Evolutionary conservation across 2,329 filamentous ascomycete species (phyloP), one percentile per base, ranked within the genome.

Genomic region (Tolypocladium paradoxum): DNA sequence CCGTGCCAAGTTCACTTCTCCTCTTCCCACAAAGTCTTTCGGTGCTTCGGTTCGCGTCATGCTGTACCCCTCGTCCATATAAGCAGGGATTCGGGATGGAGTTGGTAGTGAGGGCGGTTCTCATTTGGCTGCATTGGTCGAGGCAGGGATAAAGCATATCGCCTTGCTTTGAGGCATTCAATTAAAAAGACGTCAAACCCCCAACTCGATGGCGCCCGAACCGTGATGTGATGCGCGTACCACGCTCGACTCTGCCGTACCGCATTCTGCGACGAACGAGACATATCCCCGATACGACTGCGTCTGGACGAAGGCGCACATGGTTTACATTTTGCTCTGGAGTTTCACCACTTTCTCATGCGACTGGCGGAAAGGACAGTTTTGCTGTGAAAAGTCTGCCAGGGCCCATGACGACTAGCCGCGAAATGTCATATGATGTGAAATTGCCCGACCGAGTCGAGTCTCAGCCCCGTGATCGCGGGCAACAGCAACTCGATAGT

Each of bases 31-130:
- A 68, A 91, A 91, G 82, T 90, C 88, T 72, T 96, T 97, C 82
- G 90, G 91, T 78, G 90, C 90, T 73, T 91, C 88, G 69, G 88
- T 95, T 79, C 87, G 91, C 77, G 84, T 96, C 77, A 96, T 96
- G 90, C 83, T 96, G 77, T 96, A 96, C 84, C 90, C 90, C 76
- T 95, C 90, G 72, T 90, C 89, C 80, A 93, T 96, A 87, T 96
- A 92, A 87, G 76, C 68, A 70, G 69, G 69, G 70, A 68, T 69
- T 72, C 65, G 70, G 74, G 73, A 73, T 71, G 77, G 77, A 81
- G 78, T 81, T 82, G 78, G 78, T 77, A 75, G 73, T 79, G 74
- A 74, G 73, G 75, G 76, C 74, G 78, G 77, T 81, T 81, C 73
- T 77, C 76, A 77, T 76, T 75, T 79, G 74, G 74, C 73, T 76